Base-by-base conservation (phyloP, 352 stramenopile species). In the Phytophthora vignae region DNA sequence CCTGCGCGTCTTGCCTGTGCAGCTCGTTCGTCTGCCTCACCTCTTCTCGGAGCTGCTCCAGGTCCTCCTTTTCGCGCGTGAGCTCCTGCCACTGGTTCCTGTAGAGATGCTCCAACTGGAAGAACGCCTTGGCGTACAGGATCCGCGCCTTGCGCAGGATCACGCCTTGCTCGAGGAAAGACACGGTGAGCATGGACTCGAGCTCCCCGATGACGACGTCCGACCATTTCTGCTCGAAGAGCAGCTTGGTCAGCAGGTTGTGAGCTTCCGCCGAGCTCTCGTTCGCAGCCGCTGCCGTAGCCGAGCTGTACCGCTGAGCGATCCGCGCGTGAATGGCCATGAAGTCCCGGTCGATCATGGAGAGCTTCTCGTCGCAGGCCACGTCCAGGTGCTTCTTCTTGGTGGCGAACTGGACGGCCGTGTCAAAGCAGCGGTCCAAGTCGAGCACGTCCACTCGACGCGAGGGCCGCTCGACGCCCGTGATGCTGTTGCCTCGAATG, bases 181-280 rank as follows among this genome's bases (percentile, higher is more conserved):
- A 93, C 4, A 90, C 84, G 12, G 81, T 91, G 11, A 98, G 84
- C 87, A 98, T 96, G 4, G 81, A 83, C 57, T 96, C 87, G 1
- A 98, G 79, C 60, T 98, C 91, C 3, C 90, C 91, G 0, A 97
- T 70, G 15, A 95, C 73, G 4, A 98, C 68, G 59, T 98, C 91
- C 9, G 93, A 83, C 91, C 93, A 98, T 59, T 98, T 98, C 58
- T 98, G 91, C 60, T 93, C 87, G 42, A 96, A 98, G 8, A 97
- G 66, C 17, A 93, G 83, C 36, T 78, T 84, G 1, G 83, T 80
- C 2, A 98, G 76, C 0, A 61, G 31, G 10, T 80, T 79, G 22
- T 81, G 81, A 12, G 69, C 55, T 5, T 61, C 65, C 1, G 56
- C 44, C 2, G 49, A 31, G 0, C 44, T 59, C 11, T 78, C 60